These are phyloP conservation scores for Clarireedia monteithiana DNA, from an alignment of 2,329 filamentous ascomycete genomes.

Conservation along the genomic window DNA sequence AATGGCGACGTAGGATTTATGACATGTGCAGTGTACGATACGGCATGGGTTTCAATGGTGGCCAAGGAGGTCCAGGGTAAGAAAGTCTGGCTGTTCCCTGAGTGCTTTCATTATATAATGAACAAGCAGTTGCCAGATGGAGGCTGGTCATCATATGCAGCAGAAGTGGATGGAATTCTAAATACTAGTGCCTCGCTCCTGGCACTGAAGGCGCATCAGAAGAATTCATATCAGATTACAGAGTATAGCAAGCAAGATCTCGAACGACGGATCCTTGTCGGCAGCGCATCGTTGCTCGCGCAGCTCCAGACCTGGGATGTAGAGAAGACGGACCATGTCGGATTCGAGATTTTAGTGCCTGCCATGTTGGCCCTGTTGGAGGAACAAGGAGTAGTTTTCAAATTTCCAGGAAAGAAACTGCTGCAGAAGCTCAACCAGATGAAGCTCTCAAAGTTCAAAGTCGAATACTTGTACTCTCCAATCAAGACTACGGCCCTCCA, in stretches of 20 bases:
- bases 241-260: too few species aligned
- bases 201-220: neutral
- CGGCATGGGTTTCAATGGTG: slow-evolving; percentile 1
- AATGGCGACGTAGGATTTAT: neutral
- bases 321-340: neutral
- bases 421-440: slow-evolving; percentile 21
- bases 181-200: neutral
- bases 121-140: neutral
- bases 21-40: neutral
- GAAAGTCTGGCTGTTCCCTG: neutral
- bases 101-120: neutral
- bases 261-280: too few species aligned
- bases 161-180: neutral
- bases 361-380: neutral
- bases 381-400: neutral
- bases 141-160: neutral
- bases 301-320: slow-evolving; percentile 1
- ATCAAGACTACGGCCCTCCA: slow-evolving; percentile 28
- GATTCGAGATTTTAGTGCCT: slow-evolving; percentile 7
- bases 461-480: slow-evolving; percentile 24
- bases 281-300: too few species aligned
- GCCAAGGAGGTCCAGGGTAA: neutral
- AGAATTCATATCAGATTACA: too few species aligned
- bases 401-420: neutral
- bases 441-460: slow-evolving; percentile 26